Conservation (phyloP, 73 alveolate species). For the Stentor coeruleus region DNA sequence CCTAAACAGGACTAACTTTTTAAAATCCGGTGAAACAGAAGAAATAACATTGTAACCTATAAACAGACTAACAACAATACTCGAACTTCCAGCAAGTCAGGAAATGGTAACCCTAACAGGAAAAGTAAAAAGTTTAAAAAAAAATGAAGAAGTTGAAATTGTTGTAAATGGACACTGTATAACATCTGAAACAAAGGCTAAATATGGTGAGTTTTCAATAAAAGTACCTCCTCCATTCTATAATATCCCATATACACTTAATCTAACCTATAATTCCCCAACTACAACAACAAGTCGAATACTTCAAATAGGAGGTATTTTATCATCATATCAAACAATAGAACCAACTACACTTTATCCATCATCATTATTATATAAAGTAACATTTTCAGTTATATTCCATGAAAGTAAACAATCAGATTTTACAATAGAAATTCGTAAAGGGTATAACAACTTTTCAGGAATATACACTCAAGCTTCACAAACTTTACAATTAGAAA, state of each 20-base stretch:
- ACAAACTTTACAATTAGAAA: background rate
- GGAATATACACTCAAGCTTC: background rate
- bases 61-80: background rate
- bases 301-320: background rate
- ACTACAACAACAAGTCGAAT: background rate
- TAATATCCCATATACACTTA: background rate
- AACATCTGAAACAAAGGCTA: background rate
- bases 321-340: background rate
- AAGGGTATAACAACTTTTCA: background rate
- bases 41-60: background rate
- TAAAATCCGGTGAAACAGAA: background rate
- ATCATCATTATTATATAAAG: background rate
- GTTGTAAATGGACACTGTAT: background rate
- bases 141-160: background rate
- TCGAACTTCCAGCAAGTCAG: background rate
- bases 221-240: background rate
- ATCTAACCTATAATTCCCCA: background rate
- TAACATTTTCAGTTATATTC: background rate
- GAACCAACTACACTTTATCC: background rate
- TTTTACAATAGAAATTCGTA: background rate
- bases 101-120: background rate
- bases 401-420: background rate
- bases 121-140: background rate
- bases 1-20: background rate
- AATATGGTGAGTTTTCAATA: background rate